Conservation (phyloP, 2,329 filamentous ascomycete genomes). For the Sclerotinia trifoliorum region DNA sequence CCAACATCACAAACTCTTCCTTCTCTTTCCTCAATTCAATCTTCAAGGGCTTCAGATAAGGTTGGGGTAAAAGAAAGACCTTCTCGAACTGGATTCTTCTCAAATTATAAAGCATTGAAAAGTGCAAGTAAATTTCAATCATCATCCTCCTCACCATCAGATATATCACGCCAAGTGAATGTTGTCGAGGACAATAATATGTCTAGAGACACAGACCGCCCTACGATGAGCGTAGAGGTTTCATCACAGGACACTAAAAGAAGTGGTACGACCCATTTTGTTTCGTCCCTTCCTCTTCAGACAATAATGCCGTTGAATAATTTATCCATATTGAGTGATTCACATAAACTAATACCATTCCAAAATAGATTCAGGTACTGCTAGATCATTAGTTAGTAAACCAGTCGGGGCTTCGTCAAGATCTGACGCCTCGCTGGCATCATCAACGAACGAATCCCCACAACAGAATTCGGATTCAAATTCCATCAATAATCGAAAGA, state of each 20-base stretch:
- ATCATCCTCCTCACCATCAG: slow-evolving; percentile 25
- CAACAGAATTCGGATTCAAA: slow-evolving; percentile 26
- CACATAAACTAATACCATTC: slow-evolving; percentile 18
- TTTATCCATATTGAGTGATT: slow-evolving; percentile 9
- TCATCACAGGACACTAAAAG: slow-evolving; percentile 37
- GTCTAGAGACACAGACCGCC: slow-evolving; percentile 39
- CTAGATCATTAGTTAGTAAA: slow-evolving; percentile 34
- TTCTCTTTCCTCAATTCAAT: slow-evolving; percentile 30
- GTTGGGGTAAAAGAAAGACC: slow-evolving; percentile 32
- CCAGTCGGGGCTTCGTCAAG: slow-evolving; percentile 35
- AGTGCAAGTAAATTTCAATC: slow-evolving; percentile 45
- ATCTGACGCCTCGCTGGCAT: slow-evolving; percentile 35
- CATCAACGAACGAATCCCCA: slow-evolving; percentile 24
- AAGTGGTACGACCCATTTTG: slow-evolving; percentile 36
- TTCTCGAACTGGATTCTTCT: slow-evolving; percentile 44
- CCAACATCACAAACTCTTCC: slow-evolving; percentile 30
- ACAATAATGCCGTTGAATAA: slow-evolving; percentile 13
- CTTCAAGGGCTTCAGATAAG: slow-evolving; percentile 20
- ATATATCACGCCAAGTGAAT: slow-evolving; percentile 36
- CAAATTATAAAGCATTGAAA: slow-evolving; percentile 48
- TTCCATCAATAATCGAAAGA: slow-evolving; percentile 30
- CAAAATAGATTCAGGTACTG: slow-evolving; percentile 31
- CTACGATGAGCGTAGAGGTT: slow-evolving; percentile 35
- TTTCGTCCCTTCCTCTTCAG: slow-evolving; percentile 27
- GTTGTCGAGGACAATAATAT: slow-evolving; percentile 38